Evolutionary conservation across 768 basidiomycete species (phyloP).

Genomic region (Auriscalpium microsporum): DNA sequence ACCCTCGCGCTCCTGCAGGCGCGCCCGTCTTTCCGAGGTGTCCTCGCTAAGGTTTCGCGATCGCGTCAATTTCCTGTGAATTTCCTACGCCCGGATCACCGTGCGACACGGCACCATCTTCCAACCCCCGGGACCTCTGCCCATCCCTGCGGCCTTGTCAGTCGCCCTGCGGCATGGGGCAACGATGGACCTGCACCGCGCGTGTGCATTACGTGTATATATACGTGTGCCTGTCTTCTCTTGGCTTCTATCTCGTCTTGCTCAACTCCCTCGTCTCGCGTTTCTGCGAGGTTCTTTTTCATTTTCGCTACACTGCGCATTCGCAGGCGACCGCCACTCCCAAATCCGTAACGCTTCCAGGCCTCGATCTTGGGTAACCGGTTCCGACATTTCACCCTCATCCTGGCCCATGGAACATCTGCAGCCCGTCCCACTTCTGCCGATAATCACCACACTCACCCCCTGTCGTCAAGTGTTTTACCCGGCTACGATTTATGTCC

Average conservation of each 20-base stretch:
- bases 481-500: not conserved
- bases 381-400: constrained; percentile 13
- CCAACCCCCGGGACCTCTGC: not conserved
- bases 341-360: constrained; percentile 10
- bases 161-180: not conserved
- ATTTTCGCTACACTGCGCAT: constrained; percentile 6
- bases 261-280: constrained; percentile 6
- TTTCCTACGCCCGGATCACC: not conserved
- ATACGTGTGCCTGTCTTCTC: not conserved
- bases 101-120: not conserved
- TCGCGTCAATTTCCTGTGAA: not conserved
- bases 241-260: not conserved
- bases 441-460: constrained; percentile 4
- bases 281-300: constrained; percentile 8
- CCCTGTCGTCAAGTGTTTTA: not conserved
- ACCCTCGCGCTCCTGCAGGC: not conserved
- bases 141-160: not conserved
- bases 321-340: too few species aligned
- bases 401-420: constrained; percentile 6
- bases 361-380: constrained; percentile 13
- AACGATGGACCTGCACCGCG: not conserved
- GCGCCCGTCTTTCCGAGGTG: not conserved
- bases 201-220: constrained; percentile 1
- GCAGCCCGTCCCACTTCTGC: constrained; percentile 4
- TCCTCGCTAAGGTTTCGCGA: not conserved